Evolutionary conservation across 306 rosid species (phyloP), one percentile per base, ranked within the genome.

Genomic region (Corylus heterophylla): DNA sequence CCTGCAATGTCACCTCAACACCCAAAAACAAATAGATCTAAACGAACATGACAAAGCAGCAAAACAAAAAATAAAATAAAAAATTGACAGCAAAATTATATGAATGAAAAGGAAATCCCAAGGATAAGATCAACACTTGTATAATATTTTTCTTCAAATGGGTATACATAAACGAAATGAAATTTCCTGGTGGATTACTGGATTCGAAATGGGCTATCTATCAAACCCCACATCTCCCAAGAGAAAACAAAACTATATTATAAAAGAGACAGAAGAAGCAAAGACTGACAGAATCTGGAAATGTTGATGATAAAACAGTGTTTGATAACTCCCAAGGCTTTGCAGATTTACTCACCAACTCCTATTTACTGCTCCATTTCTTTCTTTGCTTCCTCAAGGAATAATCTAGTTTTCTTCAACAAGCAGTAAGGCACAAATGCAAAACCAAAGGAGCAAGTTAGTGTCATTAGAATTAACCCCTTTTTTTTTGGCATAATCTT

Each of bases 251-350:
- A 73, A 66, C 63, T 75, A 71, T 50, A 82, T 35, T 61, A 84
- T 56, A 71, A 84, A 84, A 74, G 80, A 79, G 85, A 84, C 86
- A 85, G 85, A 85, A 85, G 85, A 85, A 71, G 88, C 74, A 74
- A 74, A 79, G 88, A 70, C 91, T 87, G 92, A 86, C 90, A 87
- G 81, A 78, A 85, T 79, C 84, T 87, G 90, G 50, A 16, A 91
- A 84, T 86, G 2, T 49, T 49, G 52, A 49, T 87, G 90, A 89
- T 83, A 81, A 86, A 91, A 84, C 90, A 86, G 90, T 84, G 88
- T 68, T 79, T 68, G 76, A 85, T 74, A 85, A 88, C 86, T 88
- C 87, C 85, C 90, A 91, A 80, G 88, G 81, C 85, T 82, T 89
- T 87, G 86, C 79, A 74, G 45, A 17, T 77, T 0, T 76, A 79